Base-by-base conservation (phyloP, 2,329 filamentous ascomycete genomes). In the Penicillium aurantiogriseum region DNA sequence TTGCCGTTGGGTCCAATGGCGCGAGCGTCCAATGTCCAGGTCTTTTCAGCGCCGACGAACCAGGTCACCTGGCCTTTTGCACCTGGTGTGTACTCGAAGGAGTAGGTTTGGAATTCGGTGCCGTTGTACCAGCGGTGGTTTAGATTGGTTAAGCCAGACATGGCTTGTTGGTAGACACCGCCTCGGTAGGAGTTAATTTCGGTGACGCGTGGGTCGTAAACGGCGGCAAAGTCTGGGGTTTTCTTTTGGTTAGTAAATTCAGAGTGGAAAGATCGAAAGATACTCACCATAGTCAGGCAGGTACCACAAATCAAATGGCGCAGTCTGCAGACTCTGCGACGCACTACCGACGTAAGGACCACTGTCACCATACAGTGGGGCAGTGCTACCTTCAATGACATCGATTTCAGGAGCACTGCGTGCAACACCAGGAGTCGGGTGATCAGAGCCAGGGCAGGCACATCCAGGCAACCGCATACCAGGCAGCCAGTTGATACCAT, bases 331-430 rank as follows among this genome's bases (percentile, higher is more conserved):
- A 70, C 84, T 87, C 65, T 90, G 86, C 7, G 87, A 89, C 2
- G 85, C 87, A 21, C 79, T 76, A 45, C 87, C 87, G 48, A 87
- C 79, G 35, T 77, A 78, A n/a, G 77, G 78, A 33, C 75, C 77
- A 2, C 59, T 54, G 21, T 79, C 69, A n/a, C 77, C 75, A 39
- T 82, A 80, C 25, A 87, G 66, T 19, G 78, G 76, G 6, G 73
- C 76, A 15, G 85, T 84, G 63, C 82, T 87, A n/a, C 85, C 88
- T 79, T 90, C 88, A 42, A 90, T 76, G 13, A 82, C 86, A 80
- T 90, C 88, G 59, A 90, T 88, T 77, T 90, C 88, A 0, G 88
- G 88, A 1, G 86, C 85, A 57, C 84, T 84, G 25, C 88, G 82
- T 50, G 87, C 87, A 47, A 78, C 85, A 15, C 88, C 87, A 8